Conservation (phyloP, 257 asterid genomes). For the Salvia rosmarinus region DNA sequence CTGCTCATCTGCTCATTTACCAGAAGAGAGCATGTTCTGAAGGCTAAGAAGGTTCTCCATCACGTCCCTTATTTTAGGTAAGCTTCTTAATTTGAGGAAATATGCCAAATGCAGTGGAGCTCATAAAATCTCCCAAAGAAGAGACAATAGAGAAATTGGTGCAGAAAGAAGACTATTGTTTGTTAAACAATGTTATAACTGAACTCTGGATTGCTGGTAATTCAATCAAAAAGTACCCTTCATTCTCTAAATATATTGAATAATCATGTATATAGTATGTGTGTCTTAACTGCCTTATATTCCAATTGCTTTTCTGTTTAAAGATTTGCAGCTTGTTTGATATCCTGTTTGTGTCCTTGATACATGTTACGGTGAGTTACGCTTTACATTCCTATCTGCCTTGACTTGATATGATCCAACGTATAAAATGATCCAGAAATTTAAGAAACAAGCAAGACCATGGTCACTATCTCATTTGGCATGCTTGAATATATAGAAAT, state of each 20-base stretch:
- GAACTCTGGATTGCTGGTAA: slow-evolving; percentile 99
- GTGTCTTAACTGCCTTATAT: slow-evolving; percentile 21
- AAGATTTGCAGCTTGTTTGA: slow-evolving; percentile 94
- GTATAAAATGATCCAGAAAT: slow-evolving; percentile 13
- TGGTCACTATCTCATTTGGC: neutral
- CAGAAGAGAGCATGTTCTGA: no score
- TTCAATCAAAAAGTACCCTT: slow-evolving; percentile 1
- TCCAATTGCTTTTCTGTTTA: slow-evolving; percentile 34
- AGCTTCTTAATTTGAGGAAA: no score
- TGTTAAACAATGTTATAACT: slow-evolving; percentile 60
- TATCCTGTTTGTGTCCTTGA: slow-evolving; percentile 94
- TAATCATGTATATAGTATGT: neutral
- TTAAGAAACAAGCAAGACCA: neutral
- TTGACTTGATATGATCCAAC: neutral
- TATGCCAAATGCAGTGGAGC: no score
- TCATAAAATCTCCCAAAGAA: slow-evolving; percentile 46
- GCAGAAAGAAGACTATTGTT: slow-evolving; percentile 55
- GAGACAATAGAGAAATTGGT: slow-evolving; percentile 50
- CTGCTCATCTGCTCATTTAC: neutral
- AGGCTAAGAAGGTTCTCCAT: no score
- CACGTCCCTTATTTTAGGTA: no score
- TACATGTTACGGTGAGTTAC: slow-evolving; percentile 80
- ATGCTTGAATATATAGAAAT: neutral
- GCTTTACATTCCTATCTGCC: neutral
- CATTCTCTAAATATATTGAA: neutral